Evolutionary conservation across 306 rosid genomes (phyloP), one percentile per base, ranked within the genome.

Genomic region (Canavalia ensiformis): DNA sequence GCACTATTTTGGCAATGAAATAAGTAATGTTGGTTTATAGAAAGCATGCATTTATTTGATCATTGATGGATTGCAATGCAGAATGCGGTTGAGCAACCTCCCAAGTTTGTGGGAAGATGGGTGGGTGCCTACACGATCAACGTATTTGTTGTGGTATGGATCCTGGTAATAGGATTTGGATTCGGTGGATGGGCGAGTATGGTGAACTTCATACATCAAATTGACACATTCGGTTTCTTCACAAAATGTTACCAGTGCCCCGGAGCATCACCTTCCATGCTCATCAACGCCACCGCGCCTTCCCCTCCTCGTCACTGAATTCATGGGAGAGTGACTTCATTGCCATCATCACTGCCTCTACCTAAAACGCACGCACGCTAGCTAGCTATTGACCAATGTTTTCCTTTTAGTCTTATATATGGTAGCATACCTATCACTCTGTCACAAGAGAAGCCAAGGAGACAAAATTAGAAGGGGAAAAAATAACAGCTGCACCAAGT

Each of bases 241-340:
- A 92, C 95, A 11, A 92, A 92, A 86, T 92, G 97, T 74, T 92
- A 88, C 75, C 97, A 92, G 69, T 92, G 97, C 84, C 91, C 78
- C 50, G 1, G 7, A 7, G 4, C 76, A 3, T 28, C 62, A 13
- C 30, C 75, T 33, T 31, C 75, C 8, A 46, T 66, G 28, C 12
- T 11, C 5, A 49, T 66, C 18, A 68, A 68, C 73, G 8, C 55
- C 4, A 68, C 74, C 11, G 57, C 74, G 28, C 74, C 74, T 30
- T 68, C 57, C 28, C 54, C 73, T 9, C 73, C 0, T 10, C 4
- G 1, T 45, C 73, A 28, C 37, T 67, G 0, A 67, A 37, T 37
- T 37, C 3, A 37, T 37, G 41, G 41, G 41, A 37, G 41, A 2
- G 2, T 37, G 41, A 4, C 4, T 37, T 37, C 41, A 37, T 4